Base-by-base conservation (phyloP, 2,329 filamentous ascomycete genomes). In the Talaromyces albobiverticillius region DNA sequence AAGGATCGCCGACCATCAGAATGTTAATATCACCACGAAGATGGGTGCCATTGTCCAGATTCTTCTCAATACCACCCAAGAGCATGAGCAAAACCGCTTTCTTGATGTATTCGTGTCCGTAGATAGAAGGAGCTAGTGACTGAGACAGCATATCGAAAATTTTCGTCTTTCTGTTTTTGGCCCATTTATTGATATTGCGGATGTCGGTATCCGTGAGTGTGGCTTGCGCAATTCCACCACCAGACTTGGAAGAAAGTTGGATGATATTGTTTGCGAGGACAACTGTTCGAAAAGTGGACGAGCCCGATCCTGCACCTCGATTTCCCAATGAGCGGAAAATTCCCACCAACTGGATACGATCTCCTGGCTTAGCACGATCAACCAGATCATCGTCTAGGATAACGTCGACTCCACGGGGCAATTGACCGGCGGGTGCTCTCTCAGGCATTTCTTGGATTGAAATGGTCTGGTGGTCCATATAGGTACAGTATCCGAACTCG, bases 401-500 rank as follows among this genome's bases (percentile, higher is more conserved):
- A 13, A 97, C 92, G 72, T 99, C 94, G 16, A 99, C 94, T 53
- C 93, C 91, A 51, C 94, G 87, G 56, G 94, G 94, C 60, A 99
- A 82, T 77, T 97, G 94, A 51, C 94, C 94, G 56, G 94, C 93
- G 51, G 94, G 94, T 2, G 94, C 94, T 63, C 93, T 82, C 73
- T 99, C 94, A 0, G 94, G 94, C 94, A 99, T 99, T 77, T 99
- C 94, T 74, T 99, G 94, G 61, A 99, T 96, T 0, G 93, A 96
- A 57, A 99, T 90, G 14, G 90, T 96, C 72, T 99, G 94, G 69
- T 99, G 94, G 70, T 99, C 94, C 67, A 93, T 83, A 74, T 96
- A 99, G 48, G 88, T 94, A 70, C 88, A 95, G 75, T 95, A 93
- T 22, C 94, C 94, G 70, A 97, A 99, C 69, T 99, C 94, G 3